A percentile compares a stretch with the other conserved stretches of the same genome.
These are phyloP conservation scores for Aureobasidium sp. DNA, from an alignment of 2,329 filamentous ascomycete genomes.

Conservation along the genomic window DNA sequence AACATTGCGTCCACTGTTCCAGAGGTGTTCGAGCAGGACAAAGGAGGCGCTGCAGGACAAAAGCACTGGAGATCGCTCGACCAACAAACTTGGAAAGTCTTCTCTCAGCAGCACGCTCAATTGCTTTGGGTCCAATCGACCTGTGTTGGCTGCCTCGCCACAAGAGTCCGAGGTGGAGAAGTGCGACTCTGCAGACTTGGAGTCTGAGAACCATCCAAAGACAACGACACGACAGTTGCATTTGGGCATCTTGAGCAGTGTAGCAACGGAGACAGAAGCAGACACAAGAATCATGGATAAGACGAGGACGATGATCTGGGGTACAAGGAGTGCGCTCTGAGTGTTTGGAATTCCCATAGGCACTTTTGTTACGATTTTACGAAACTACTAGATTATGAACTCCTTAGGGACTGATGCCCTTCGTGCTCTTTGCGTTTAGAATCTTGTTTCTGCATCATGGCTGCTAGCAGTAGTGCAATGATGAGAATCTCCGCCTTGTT, in stretches of 20 bases:
- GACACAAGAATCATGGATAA: neutral
- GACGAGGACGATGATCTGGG: neutral
- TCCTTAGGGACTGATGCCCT: neutral
- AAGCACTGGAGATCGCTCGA: neutral
- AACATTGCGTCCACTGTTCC: slow-evolving; percentile 28
- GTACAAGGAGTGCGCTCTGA: neutral
- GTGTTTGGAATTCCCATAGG: neutral
- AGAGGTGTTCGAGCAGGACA: slow-evolving; percentile 16
- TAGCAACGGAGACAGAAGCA: neutral
- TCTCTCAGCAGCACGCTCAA: neutral
- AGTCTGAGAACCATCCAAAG: neutral
- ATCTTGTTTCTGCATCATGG: too few relatives aligned
- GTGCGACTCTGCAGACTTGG: neutral
- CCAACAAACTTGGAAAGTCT: neutral
- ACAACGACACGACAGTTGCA: neutral
- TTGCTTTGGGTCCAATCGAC: neutral
- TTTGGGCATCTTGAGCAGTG: neutral
- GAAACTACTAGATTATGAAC: neutral
- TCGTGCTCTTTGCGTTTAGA: neutral
- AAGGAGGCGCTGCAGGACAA: neutral
- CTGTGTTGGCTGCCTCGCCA: neutral
- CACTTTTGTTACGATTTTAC: neutral
- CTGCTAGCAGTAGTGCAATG: neutral
- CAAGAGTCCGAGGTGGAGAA: neutral
- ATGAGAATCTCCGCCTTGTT: neutral